These are phyloP conservation scores for Boletus rufocinnamomeus DNA, from an alignment of 768 basidiomycete genomes.

Conservation along the genomic window DNA sequence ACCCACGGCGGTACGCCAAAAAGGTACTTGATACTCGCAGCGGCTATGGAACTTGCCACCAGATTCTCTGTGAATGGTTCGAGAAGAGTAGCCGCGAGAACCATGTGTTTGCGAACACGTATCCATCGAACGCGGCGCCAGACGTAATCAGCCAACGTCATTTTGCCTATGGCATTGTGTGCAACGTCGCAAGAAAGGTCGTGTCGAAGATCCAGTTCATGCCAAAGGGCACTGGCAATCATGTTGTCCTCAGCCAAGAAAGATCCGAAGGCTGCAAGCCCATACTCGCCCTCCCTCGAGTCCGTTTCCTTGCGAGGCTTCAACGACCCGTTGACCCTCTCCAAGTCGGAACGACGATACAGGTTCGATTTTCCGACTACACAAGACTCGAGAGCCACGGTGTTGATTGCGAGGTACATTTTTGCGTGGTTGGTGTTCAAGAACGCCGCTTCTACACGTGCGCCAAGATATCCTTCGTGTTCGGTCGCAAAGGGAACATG, in stretches of 20 bases:
- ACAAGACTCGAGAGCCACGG: slow-evolving; percentile 87
- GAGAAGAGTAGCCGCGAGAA: slow-evolving; percentile 76
- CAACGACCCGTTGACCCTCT: slow-evolving; percentile 68
- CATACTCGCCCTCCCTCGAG: slow-evolving; percentile 36
- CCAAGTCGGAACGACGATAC: slow-evolving; percentile 87
- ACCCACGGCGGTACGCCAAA: slow-evolving; percentile 54
- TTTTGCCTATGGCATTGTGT: slow-evolving; percentile 84
- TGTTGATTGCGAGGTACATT: slow-evolving; percentile 96
- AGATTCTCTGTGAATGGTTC: slow-evolving; percentile 95
- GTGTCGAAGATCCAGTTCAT: slow-evolving; percentile 86
- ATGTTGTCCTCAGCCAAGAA: slow-evolving; percentile 98
- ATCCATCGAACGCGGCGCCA: slow-evolving; percentile 95
- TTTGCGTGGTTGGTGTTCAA: slow-evolving; percentile 97
- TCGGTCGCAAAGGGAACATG: slow-evolving; percentile 90
- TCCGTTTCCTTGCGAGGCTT: slow-evolving; percentile 42
- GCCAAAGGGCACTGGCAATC: slow-evolving; percentile 92
- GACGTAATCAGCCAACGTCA: slow-evolving; percentile 83
- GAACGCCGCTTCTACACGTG: slow-evolving; percentile 89
- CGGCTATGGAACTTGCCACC: slow-evolving; percentile 64
- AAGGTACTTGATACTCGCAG: slow-evolving; percentile 53
- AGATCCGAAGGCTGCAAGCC: slow-evolving; percentile 79
- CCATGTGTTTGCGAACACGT: slow-evolving; percentile 94
- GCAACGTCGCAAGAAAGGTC: slow-evolving; percentile 91
- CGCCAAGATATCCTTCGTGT: slow-evolving; percentile 69
- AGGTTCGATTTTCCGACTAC: slow-evolving; percentile 97